Percentiles rank a stretch among this genome's conserved stretches.
Evolutionary conservation across 768 basidiomycete species (phyloP).

Genomic region (Amanita phalloides): DNA sequence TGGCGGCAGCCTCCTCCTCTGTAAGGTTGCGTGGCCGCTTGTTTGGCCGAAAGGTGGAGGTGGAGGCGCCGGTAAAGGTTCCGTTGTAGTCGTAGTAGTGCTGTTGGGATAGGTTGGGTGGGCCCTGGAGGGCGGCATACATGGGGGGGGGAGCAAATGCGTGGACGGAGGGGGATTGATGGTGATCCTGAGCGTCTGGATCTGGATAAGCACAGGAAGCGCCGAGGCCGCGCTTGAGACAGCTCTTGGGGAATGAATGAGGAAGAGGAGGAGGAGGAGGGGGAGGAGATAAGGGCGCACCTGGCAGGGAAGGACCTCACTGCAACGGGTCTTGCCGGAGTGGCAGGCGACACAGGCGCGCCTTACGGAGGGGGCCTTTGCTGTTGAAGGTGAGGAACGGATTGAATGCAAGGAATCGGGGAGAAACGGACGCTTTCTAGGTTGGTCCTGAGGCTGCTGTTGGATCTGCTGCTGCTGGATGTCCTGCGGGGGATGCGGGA

Average conservation of each 20-base stretch:
- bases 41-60: conserved; percentile 69
- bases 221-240: conserved; percentile 72
- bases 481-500: conserved; percentile 26
- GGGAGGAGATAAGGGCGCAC: conserved; percentile 20
- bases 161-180: conserved; percentile 27
- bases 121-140: conserved; percentile 34
- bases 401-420: neutral
- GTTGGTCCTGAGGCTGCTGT: conserved; percentile 20
- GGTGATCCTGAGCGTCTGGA: conserved; percentile 49
- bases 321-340: conserved; percentile 75
- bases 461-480: conserved; percentile 15
- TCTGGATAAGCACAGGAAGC: conserved; percentile 67
- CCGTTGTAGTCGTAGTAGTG: conserved; percentile 76
- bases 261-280: neutral
- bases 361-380: conserved; percentile 74
- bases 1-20: conserved; percentile 75
- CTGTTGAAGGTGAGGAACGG: conserved; percentile 23
- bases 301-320: conserved; percentile 76
- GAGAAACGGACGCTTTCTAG: conserved; percentile 46
- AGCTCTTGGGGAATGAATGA: conserved; percentile 40
- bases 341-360: conserved; percentile 77
- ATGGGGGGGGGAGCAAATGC: conserved; percentile 36
- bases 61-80: conserved; percentile 54
- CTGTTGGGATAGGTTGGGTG: conserved; percentile 45
- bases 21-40: conserved; percentile 75